Percentiles rank a stretch among this genome's conserved stretches.
phyloP scores from a whole-genome alignment of 1,284 basidiomycete species.

The Sanghuangporus weigelae region DNA sequence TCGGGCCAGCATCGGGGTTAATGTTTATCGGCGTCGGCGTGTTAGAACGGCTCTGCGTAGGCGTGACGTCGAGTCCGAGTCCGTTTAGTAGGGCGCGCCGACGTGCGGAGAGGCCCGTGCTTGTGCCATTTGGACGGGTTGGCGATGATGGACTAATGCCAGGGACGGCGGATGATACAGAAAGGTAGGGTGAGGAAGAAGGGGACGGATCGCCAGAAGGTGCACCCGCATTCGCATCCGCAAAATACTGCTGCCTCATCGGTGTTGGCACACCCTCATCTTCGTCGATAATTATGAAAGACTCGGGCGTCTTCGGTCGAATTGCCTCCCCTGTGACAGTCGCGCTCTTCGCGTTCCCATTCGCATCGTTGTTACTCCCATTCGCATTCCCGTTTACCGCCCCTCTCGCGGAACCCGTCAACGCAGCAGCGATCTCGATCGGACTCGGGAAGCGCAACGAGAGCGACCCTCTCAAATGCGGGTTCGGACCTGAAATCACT shows the following conservation, averaged over 20 bases:
- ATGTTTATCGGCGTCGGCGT: not conserved
- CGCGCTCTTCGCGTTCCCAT: not conserved
- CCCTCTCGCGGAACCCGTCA: not conserved
- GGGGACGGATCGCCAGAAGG: not conserved
- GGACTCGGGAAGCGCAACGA: conserved; percentile 1
- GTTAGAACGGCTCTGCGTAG: not conserved
- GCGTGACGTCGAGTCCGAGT: not conserved
- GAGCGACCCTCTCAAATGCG: conserved; percentile 3
- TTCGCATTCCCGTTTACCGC: not conserved
- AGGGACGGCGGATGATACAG: not conserved
- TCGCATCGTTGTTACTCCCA: not conserved
- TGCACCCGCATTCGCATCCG: not conserved
- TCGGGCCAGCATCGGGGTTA: not conserved
- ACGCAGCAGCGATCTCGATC: conserved; percentile 5
- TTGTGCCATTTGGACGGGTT: not conserved
- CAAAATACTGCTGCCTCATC: not conserved
- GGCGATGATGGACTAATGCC: not conserved
- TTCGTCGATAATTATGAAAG: conserved; percentile 2
- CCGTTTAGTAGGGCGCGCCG: not conserved
- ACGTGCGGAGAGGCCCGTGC: not conserved
- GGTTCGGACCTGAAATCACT: conserved; percentile 12
- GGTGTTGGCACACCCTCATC: not conserved
- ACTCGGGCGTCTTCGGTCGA: not conserved
- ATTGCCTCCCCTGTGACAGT: not conserved
- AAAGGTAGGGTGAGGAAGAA: not conserved